Base-by-base conservation (phyloP, 2,329 filamentous ascomycete species). In the Aspergillus neoniger region DNA sequence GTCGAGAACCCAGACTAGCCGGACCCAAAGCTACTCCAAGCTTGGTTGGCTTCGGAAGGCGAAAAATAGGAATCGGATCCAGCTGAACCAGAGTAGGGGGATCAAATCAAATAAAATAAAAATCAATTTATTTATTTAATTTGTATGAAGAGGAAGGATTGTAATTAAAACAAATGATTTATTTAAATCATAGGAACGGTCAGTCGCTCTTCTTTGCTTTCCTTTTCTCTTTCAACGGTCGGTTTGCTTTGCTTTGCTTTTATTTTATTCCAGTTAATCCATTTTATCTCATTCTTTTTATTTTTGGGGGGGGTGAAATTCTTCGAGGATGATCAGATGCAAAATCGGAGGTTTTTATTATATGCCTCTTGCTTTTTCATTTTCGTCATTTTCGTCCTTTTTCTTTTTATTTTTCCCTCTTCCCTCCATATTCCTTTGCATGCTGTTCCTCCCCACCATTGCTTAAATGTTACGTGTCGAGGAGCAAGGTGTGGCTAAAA, bases 1-100 rank as follows among this genome's bases (percentile, higher is more conserved):
- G 62, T 63, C 60, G 54, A 62, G 62, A 63, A 64, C 61, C 25
- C 55, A 41, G 56, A 58, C 59, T 65, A 56, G 58, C 57, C 55
- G 43, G 54, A 52, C 54, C 58, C 59, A 52, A 60, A 60, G 57
- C 61, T 62, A 47, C 51, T 56, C 47, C 56, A 61, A 63, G 63
- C 61, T 65, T 58, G 53, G 55, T 60, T 62, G 62, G 57, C 36
- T 53, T 54, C 49, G 56, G 58, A 60, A 55, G 52, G 52, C 39
- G 41, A 55, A 54, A 41, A 54, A 25, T 15, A 36, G 43, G 25
- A 55, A 55, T 44, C 25, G 39, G 23, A 19, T 25, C 51, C 23
- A 32, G 38, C 38, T 12, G 38, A 15, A 44, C 28, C 41, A 54
- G 51, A 14, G 39, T 10, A 19, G 17, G n/a, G 39, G n/a, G n/a